Evolutionary conservation across 495 filamentous ascomycete species (phyloP).

Genomic region (Aspergillus sclerotioniger): DNA sequence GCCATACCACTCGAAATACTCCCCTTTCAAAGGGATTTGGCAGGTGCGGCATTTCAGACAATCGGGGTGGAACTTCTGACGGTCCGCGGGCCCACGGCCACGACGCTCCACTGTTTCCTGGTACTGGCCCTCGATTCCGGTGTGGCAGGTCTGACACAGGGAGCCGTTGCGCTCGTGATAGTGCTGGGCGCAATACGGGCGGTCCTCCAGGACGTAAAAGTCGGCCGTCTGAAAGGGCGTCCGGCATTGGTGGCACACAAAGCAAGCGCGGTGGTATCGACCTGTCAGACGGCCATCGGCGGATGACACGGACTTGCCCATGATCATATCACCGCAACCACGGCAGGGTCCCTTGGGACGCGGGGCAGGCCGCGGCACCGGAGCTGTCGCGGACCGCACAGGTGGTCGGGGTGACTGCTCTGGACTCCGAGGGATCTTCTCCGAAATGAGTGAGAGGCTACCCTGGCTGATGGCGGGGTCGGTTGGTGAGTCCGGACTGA

Average conservation of each 20-base stretch:
- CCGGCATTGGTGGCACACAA: conserved; percentile 82
- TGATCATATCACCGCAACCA: conserved; percentile 74
- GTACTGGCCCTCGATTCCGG: conserved; percentile 91
- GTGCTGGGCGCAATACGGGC: conserved; percentile 87
- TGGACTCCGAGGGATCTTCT: conserved; percentile 21
- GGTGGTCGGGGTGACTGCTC: conserved; percentile 23
- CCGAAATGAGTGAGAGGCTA: conserved; percentile 39
- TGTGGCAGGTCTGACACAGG: conserved; percentile 73
- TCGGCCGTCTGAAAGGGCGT: conserved; percentile 82
- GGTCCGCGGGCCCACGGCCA: conserved; percentile 44
- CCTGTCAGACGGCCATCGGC: conserved; percentile 92
- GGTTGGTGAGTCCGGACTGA: conserved; percentile 56
- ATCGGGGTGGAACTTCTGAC: conserved; percentile 78
- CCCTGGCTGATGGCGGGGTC: conserved; percentile 54
- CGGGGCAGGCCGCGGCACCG: conserved; percentile 24
- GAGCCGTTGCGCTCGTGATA: conserved; percentile 91
- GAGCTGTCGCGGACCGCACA: conserved; percentile 22
- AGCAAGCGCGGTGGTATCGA: conserved; percentile 90
- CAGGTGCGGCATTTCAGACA: conserved; percentile 77
- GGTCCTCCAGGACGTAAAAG: conserved; percentile 87
- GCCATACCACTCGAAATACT: conserved; percentile 69
- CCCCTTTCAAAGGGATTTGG: conserved; percentile 55
- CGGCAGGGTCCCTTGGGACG: conserved; percentile 73
- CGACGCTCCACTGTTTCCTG: conserved; percentile 66
- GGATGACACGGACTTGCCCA: conserved; percentile 88